phyloP scores from a whole-genome alignment of 805 yeast genomes.

The Candida boidinii region DNA sequence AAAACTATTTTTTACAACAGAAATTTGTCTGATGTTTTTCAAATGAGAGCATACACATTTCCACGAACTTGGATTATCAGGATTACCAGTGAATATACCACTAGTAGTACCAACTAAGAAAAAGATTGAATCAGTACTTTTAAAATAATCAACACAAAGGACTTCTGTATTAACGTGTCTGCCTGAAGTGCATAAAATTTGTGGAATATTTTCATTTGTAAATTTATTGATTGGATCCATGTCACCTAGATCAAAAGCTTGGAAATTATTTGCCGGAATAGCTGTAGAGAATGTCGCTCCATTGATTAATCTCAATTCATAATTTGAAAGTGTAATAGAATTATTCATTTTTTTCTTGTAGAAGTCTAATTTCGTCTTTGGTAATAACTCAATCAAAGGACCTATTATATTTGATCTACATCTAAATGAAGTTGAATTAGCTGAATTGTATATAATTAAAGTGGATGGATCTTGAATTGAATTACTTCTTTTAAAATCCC shows the following conservation, averaged over 20 bases:
- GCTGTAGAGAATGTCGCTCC: slow-evolving; percentile 14
- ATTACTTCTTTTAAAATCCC: slow-evolving; percentile 8
- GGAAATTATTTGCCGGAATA: too few species aligned
- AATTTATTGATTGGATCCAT: too few species aligned
- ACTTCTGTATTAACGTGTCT: slow-evolving; percentile 6
- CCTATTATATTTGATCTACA: too few species aligned
- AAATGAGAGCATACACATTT: slow-evolving; percentile 46
- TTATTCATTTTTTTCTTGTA: slow-evolving; percentile 10
- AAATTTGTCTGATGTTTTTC: slow-evolving; percentile 46
- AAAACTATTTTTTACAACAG: slow-evolving; percentile 48
- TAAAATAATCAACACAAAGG: slow-evolving; percentile 25
- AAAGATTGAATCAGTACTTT: slow-evolving; percentile 35
- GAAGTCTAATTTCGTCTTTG: too few species aligned
- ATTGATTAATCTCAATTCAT: slow-evolving; percentile 14
- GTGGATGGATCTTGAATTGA: too few species aligned
- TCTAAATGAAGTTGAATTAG: too few species aligned
- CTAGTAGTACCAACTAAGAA: slow-evolving; percentile 49
- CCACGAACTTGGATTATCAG: slow-evolving; percentile 41
- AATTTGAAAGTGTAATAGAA: too few species aligned
- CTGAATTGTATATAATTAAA: too few species aligned
- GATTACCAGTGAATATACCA: slow-evolving; percentile 51
- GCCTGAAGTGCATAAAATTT: too few species aligned
- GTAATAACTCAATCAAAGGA: too few species aligned
- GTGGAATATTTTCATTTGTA: too few species aligned
- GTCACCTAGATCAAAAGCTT: too few species aligned